Conservation (phyloP, 441 rosid genomes). For the Populus hybrid region DNA sequence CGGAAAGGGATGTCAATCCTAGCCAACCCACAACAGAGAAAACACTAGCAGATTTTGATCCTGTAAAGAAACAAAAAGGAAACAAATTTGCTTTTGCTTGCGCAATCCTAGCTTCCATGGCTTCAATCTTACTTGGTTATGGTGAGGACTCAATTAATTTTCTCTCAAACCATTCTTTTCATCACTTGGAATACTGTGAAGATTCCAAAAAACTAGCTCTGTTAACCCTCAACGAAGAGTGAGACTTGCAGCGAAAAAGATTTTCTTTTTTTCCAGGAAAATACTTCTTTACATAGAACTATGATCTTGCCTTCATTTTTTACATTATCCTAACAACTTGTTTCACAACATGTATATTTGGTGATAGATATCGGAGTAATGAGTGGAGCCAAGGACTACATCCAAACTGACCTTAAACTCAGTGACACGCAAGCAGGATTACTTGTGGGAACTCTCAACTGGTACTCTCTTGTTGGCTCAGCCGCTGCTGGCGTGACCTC, state of each 20-base stretch:
- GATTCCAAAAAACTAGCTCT: not conserved
- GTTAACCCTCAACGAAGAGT: not conserved
- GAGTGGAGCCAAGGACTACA: constrained; percentile 62
- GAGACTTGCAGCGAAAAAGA: not conserved
- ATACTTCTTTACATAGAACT: not conserved
- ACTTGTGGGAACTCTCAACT: constrained; percentile 50
- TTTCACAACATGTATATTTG: not conserved
- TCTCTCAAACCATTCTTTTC: not conserved
- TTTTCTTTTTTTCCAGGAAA: not conserved
- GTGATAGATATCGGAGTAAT: constrained; percentile 45
- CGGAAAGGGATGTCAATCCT: constrained; percentile 13
- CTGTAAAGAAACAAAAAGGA: constrained; percentile 51
- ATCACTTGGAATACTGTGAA: not conserved
- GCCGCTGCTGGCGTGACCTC: constrained; percentile 70
- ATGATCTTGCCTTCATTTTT: not conserved
- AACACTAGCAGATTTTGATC: constrained; percentile 49
- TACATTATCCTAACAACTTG: not conserved
- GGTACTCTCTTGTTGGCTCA: constrained; percentile 59
- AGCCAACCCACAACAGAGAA: constrained; percentile 16
- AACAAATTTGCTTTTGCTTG: constrained; percentile 68
- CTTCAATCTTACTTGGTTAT: constrained; percentile 80
- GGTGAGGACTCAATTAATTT: constrained; percentile 34
- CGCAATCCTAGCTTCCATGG: constrained; percentile 77
- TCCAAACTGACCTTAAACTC: constrained; percentile 39
- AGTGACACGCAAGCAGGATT: constrained; percentile 41